These are phyloP conservation scores for Dioszegia aurantiaca DNA, from an alignment of 768 basidiomycete genomes.

Conservation along the genomic window DNA sequence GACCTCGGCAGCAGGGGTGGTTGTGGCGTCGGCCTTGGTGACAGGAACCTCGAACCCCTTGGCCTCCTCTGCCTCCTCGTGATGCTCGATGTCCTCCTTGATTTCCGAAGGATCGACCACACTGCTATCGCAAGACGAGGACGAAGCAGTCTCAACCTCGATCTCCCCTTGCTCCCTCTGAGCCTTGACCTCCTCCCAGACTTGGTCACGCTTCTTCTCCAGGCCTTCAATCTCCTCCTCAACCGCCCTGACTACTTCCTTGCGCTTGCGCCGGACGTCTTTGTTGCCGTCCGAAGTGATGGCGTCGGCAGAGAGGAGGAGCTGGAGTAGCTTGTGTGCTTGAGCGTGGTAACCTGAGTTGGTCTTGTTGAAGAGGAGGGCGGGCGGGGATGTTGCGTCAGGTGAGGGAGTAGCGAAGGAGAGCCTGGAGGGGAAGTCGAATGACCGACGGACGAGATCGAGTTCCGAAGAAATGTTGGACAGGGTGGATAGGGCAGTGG, in stretches of 20 bases:
- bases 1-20: not conserved
- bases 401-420: conserved; percentile 31
- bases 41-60: conserved; percentile 3
- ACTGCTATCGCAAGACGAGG: conserved; percentile 16
- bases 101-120: conserved; percentile 25
- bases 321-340: conserved; percentile 62
- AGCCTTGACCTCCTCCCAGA: conserved; percentile 35
- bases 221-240: conserved; percentile 61
- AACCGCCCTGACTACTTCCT: conserved; percentile 60
- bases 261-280: conserved; percentile 58
- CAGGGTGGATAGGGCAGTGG: conserved; percentile 23
- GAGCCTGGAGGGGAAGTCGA: conserved; percentile 37
- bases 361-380: conserved; percentile 61
- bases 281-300: conserved; percentile 65
- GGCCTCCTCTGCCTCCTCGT: conserved; percentile 17
- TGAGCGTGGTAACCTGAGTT: conserved; percentile 66
- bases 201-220: conserved; percentile 33
- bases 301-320: conserved; percentile 67
- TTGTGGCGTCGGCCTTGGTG: not conserved
- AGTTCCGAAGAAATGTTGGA: conserved; percentile 33
- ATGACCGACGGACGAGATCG: conserved; percentile 20
- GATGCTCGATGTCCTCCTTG: conserved; percentile 21
- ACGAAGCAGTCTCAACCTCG: conserved; percentile 17
- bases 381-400: conserved; percentile 15
- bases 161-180: conserved; percentile 31